Evolutionary conservation across 2,329 filamentous ascomycete species (phyloP).

Genomic region (Hypoxylon sp.): DNA sequence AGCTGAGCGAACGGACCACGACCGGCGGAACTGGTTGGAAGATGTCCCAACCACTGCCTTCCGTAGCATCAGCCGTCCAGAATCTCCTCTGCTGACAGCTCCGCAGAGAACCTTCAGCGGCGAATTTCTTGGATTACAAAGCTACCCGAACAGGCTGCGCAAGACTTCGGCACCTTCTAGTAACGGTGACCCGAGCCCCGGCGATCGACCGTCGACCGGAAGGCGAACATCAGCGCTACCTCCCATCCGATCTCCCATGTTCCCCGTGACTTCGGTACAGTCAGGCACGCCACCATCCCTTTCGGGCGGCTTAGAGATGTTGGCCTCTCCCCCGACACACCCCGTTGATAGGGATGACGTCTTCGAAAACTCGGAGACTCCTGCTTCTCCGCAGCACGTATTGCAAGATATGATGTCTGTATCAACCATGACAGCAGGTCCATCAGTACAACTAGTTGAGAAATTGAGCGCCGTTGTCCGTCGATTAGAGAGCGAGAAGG

Average conservation of each 20-base stretch:
- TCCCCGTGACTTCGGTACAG: slow-evolving; percentile 56
- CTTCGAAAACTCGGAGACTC: slow-evolving; percentile 67
- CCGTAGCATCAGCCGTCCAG: slow-evolving; percentile 65
- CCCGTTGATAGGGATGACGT: slow-evolving; percentile 63
- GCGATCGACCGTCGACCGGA: slow-evolving; percentile 57
- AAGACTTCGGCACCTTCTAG: slow-evolving; percentile 66
- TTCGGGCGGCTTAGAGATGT: slow-evolving; percentile 62
- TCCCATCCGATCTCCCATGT: slow-evolving; percentile 57
- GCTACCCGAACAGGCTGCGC: slow-evolving; percentile 57
- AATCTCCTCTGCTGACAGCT: slow-evolving; percentile 66
- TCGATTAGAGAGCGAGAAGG: slow-evolving; percentile 90
- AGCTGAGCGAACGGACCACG: slow-evolving; percentile 56
- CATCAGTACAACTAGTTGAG: slow-evolving; percentile 94
- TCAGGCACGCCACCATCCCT: slow-evolving; percentile 58
- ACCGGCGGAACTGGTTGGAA: slow-evolving; percentile 66
- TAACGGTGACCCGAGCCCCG: slow-evolving; percentile 59
- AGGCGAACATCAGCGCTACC: slow-evolving; percentile 67
- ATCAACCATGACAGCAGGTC: slow-evolving; percentile 89
- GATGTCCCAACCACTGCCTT: slow-evolving; percentile 60
- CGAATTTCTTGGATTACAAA: slow-evolving; percentile 64
- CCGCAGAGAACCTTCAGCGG: slow-evolving; percentile 66
- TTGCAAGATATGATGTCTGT: slow-evolving; percentile 89
- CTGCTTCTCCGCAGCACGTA: slow-evolving; percentile 74
- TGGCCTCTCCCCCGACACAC: slow-evolving; percentile 58
- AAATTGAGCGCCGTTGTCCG: slow-evolving; percentile 95